Conservation (phyloP, 2,329 filamentous ascomycete genomes). For the Microcyclosporella mali region DNA sequence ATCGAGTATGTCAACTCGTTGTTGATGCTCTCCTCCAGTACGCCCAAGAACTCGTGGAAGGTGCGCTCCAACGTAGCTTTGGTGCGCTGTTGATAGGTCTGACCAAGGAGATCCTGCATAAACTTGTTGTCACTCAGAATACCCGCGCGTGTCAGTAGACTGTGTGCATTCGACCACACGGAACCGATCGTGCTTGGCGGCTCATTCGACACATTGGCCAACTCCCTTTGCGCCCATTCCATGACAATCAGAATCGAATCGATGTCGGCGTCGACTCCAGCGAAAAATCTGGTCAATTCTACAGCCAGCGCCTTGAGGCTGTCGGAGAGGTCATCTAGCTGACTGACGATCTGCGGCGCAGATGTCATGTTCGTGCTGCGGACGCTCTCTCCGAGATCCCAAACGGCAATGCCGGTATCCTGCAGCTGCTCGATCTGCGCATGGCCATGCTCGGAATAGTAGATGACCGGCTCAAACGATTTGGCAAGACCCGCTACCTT, state of each 20-base stretch:
- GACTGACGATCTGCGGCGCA: slow-evolving; percentile 74
- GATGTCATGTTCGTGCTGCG: slow-evolving; percentile 86
- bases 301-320: slow-evolving; percentile 76
- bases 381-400: slow-evolving; percentile 89
- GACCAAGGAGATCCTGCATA: slow-evolving; percentile 59
- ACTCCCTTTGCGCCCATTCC: slow-evolving; percentile 89
- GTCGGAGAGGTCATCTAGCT: slow-evolving; percentile 79
- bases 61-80: slow-evolving; percentile 75
- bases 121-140: slow-evolving; percentile 20
- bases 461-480: slow-evolving; percentile 88
- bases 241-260: slow-evolving; percentile 90
- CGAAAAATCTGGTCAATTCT: slow-evolving; percentile 86
- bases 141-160: slow-evolving; percentile 60
- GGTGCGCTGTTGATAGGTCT: slow-evolving; percentile 73
- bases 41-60: slow-evolving; percentile 78
- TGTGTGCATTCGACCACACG: slow-evolving; percentile 81
- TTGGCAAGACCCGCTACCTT: slow-evolving; percentile 85
- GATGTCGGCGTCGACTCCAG: slow-evolving; percentile 86
- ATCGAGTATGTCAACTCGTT: slow-evolving; percentile 76
- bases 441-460: slow-evolving; percentile 85
- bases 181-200: slow-evolving; percentile 60
- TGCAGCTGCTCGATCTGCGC: slow-evolving; percentile 81
- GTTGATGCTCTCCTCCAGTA: slow-evolving; percentile 82
- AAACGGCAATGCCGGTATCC: slow-evolving; percentile 86
- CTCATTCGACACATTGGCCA: slow-evolving; percentile 60